Conservation (phyloP, 768 basidiomycete species). For the Trametes cinnabarina region DNA sequence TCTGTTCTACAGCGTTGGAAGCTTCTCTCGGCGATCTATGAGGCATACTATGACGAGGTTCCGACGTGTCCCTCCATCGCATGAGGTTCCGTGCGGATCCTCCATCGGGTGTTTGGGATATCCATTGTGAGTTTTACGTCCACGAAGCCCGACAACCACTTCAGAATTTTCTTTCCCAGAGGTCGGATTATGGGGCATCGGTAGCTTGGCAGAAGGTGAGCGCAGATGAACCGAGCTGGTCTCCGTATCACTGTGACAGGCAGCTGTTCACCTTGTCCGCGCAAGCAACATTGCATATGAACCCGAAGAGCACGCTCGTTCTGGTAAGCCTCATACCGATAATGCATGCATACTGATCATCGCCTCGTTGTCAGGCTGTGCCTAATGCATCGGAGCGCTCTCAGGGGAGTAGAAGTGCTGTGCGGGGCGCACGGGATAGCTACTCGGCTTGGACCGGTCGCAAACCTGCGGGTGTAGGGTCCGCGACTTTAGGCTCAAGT, state of each 20-base stretch:
- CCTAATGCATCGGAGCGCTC: conserved; percentile 8
- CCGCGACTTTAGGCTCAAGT: too few relatives aligned
- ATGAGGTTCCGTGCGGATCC: background rate
- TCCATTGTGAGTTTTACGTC: background rate
- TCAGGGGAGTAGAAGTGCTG: background rate
- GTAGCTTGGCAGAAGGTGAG: too few relatives aligned
- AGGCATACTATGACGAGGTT: background rate
- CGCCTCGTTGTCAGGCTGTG: conserved; percentile 1
- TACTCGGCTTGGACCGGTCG: background rate
- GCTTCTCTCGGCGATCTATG: background rate
- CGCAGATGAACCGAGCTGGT: too few relatives aligned
- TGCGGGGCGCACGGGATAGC: background rate
- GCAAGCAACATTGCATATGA: too few relatives aligned
- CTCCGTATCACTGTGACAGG: background rate
- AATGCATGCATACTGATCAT: background rate
- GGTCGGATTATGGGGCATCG: too few relatives aligned
- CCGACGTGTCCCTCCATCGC: background rate
- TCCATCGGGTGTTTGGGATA: background rate
- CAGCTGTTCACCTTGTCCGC: too few relatives aligned
- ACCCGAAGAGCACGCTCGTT: background rate
- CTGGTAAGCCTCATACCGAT: background rate
- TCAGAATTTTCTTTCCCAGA: too few relatives aligned
- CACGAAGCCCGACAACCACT: too few relatives aligned
- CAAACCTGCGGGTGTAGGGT: too few relatives aligned
- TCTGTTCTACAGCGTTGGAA: background rate